Evolutionary conservation across 768 basidiomycete genomes (phyloP).

Genomic region (Boletus speciosus): DNA sequence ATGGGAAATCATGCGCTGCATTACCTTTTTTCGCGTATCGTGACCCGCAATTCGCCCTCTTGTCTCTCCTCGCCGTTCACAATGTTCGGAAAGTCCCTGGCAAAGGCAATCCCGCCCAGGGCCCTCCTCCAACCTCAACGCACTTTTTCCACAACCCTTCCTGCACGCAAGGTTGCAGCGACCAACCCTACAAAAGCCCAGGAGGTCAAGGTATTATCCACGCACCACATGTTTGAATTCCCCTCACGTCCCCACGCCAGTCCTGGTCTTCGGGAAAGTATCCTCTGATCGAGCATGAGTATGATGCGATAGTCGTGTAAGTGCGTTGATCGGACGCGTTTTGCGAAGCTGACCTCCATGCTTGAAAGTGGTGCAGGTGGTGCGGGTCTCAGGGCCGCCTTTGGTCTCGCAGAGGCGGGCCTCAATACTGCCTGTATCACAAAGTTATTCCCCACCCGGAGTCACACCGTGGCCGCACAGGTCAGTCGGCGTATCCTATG

Average conservation of each 20-base stretch:
- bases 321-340: slow-evolving; percentile 33
- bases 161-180: slow-evolving; percentile 58
- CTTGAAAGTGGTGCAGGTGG: slow-evolving; percentile 85
- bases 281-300: slow-evolving; percentile 97
- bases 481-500: slow-evolving; percentile 35
- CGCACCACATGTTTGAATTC: slow-evolving; percentile 3
- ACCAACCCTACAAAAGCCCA: slow-evolving; percentile 77
- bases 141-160: slow-evolving; percentile 63
- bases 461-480: slow-evolving; percentile 98
- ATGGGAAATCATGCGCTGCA: slow-evolving; percentile 23
- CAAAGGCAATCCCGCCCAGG: slow-evolving; percentile 32
- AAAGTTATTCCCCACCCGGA: slow-evolving; percentile 97
- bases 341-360: slow-evolving; percentile 10
- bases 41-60: slow-evolving; percentile 1
- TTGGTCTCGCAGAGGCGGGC: slow-evolving; percentile 96
- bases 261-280: slow-evolving; percentile 86
- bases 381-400: slow-evolving; percentile 96
- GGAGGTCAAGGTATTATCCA: slow-evolving; percentile 63
- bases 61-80: slow-evolving; percentile 17
- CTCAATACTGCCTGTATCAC: slow-evolving; percentile 99
- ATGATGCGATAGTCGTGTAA: slow-evolving; percentile 97
- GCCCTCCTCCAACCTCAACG: slow-evolving; percentile 49
- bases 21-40: slow-evolving; percentile 9
- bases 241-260: slow-evolving; percentile 32
- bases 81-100: slow-evolving; percentile 68